These are phyloP conservation scores for Lactarius hengduanensis DNA, from an alignment of 768 basidiomycete genomes.

Conservation along the genomic window DNA sequence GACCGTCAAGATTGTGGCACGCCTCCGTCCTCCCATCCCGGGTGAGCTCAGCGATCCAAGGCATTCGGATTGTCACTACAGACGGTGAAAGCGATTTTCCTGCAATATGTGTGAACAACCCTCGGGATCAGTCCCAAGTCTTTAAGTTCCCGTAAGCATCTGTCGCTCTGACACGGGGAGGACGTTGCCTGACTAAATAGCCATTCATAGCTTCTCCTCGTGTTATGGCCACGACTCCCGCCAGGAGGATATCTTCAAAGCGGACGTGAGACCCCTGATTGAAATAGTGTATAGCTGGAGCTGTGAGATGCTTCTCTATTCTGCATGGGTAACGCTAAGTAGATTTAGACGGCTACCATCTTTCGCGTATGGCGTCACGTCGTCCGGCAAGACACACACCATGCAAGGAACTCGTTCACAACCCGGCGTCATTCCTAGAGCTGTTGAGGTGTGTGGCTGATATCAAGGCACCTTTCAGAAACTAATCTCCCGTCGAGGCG, in stretches of 20 bases:
- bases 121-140: constrained; percentile 63
- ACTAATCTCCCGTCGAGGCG: constrained; percentile 15
- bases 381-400: constrained; percentile 88
- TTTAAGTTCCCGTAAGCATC: constrained; percentile 71
- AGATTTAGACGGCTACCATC: constrained; percentile 70
- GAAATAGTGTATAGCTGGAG: constrained; percentile 75
- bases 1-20: constrained; percentile 70
- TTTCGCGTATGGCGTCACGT: constrained; percentile 92
- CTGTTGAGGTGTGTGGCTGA: constrained; percentile 56
- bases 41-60: constrained; percentile 63
- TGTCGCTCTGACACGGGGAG: background rate
- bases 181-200: background rate
- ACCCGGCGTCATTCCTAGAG: constrained; percentile 85
- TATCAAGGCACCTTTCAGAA: background rate
- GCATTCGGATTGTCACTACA: constrained; percentile 50
- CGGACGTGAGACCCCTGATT: constrained; percentile 73
- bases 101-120: constrained; percentile 66
- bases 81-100: constrained; percentile 41
- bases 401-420: constrained; percentile 78
- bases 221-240: constrained; percentile 70
- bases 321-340: background rate
- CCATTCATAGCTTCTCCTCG: constrained; percentile 56
- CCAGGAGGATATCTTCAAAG: constrained; percentile 75
- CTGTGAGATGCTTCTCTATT: constrained; percentile 46
- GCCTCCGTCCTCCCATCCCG: constrained; percentile 62